Evolutionary conservation across 768 basidiomycete species (phyloP).

Genomic region (Tricholoma hemisulphureum): DNA sequence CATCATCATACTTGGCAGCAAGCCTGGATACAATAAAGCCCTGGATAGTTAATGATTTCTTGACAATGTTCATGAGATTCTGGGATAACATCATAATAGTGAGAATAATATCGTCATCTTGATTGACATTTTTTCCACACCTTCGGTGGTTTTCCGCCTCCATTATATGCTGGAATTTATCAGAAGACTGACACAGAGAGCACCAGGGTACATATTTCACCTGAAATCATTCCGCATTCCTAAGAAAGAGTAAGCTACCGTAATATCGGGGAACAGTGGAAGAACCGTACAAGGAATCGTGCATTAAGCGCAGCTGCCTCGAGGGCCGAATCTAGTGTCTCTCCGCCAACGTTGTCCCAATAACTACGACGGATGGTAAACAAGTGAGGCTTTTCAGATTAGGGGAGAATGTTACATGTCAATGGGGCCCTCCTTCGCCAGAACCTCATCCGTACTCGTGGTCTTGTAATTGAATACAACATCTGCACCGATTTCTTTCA

Average conservation of each 20-base stretch:
- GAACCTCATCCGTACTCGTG: conserved; percentile 22
- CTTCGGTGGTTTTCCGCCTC: conserved; percentile 24
- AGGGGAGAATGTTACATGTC: conserved; percentile 30
- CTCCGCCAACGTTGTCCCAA: conserved; percentile 63
- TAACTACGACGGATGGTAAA: conserved; percentile 33
- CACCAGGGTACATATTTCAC: conserved; percentile 2
- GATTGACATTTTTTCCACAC: conserved; percentile 15
- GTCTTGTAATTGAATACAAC: conserved; percentile 34
- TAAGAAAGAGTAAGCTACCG: conserved; percentile 3
- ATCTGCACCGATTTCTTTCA: conserved; percentile 34
- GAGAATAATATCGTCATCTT: not conserved
- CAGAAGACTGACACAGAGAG: not conserved
- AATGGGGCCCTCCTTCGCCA: conserved; percentile 36
- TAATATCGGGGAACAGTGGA: not conserved
- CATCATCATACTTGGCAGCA: conserved; percentile 34
- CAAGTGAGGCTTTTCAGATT: not conserved
- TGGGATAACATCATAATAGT: too few relatives aligned
- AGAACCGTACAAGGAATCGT: conserved; percentile 47
- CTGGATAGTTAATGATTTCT: conserved; percentile 40
- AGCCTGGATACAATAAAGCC: conserved; percentile 39
- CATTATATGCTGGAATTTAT: conserved; percentile 31
- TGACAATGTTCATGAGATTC: conserved; percentile 40
- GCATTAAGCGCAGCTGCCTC: conserved; percentile 42
- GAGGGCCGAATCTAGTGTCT: conserved; percentile 56
- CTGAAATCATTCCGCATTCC: conserved; percentile 45